Evolutionary conservation across 1,139 yeast species (phyloP).

Genomic region (Hyphopichia buzzinii): DNA sequence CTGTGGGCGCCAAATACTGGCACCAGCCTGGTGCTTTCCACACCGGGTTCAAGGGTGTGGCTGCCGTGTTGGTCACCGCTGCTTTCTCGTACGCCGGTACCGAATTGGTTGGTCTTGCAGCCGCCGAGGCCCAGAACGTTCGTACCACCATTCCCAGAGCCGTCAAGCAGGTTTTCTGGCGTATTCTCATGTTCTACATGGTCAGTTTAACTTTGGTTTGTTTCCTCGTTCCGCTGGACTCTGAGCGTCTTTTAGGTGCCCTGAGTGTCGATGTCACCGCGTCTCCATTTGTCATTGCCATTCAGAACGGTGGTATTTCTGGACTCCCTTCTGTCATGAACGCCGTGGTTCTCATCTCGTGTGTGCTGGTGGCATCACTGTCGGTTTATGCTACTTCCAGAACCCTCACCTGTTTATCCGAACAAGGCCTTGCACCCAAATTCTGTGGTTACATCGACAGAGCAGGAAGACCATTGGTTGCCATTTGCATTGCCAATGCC

Average conservation of each 20-base stretch:
- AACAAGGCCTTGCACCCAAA: conserved; percentile 44
- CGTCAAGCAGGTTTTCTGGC: conserved; percentile 37
- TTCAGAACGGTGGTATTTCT: conserved; percentile 50
- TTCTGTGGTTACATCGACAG: conserved; percentile 39
- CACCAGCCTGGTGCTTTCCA: conserved; percentile 34
- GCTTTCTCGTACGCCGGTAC: conserved; percentile 44
- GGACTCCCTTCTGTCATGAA: conserved; percentile 47
- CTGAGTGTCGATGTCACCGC: conserved; percentile 32
- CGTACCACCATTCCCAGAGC: conserved; percentile 39
- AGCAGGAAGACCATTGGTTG: conserved; percentile 43
- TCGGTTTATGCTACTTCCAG: conserved; percentile 47
- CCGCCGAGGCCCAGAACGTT: conserved; percentile 42
- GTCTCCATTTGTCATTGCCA: conserved; percentile 55
- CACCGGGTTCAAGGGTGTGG: conserved; percentile 43
- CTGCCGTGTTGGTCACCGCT: conserved; percentile 39
- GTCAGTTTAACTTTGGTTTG: conserved; percentile 30
- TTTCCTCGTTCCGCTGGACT: conserved; percentile 29
- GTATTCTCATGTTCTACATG: conserved; percentile 34
- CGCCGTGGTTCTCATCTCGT: conserved; percentile 41
- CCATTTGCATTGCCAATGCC: conserved; percentile 33
- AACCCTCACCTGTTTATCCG: conserved; percentile 39
- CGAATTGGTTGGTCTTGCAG: conserved; percentile 41
- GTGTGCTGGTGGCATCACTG: conserved; percentile 44
- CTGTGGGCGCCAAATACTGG: conserved; percentile 27
- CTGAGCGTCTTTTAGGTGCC: conserved; percentile 24